Base-by-base conservation (phyloP, 768 basidiomycete species). In the Tricholoma flavovirens region DNA sequence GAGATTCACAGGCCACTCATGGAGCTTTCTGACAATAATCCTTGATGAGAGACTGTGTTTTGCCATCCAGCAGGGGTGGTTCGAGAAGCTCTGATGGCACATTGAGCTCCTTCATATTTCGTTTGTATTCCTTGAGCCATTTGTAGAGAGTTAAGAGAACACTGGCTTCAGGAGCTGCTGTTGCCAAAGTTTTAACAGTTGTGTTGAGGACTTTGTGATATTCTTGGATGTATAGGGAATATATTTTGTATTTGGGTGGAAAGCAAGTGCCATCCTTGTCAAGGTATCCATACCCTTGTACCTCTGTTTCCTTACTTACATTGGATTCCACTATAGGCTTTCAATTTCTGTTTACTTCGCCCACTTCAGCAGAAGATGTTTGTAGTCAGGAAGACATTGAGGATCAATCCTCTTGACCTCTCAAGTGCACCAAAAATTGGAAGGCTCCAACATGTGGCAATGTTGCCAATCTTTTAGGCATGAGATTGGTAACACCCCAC, bases 1-100 rank as follows among this genome's bases (percentile, higher is more conserved):
- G 53, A 98, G 78, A 69, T 97, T 98, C 46, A 79, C 73, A 5
- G 92, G 88, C 97, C 97, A 99, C 69, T 99, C 96, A 70, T 98
- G 95, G 51, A 98, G 85, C 70, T 98, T 98, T 70, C 80, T 83
- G 67, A 97, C 84, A 70, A 99, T 99, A 99, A 64, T 95, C 93
- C 62, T 99, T 95, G 62, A 98, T 94, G 56, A 99, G 81, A 26
- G 75, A 75, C 68, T 97, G 93, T 65, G 96, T 93, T 68, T 94
- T 93, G 56, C 97, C 96, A 56, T 93, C 94, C 30, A 99, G 78
- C n/a, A 98, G 75, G 0, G 95, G 85, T 0, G 96, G 97, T 53
- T 93, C 84, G 30, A 97, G 75, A 51, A 90, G 81, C 40, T 93
- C 93, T 0, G 83, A 74, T 0, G 93, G 80, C 22, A 98, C 79